A percentile compares a stretch with the other conserved stretches of the same genome.
Conservation (phyloP, 2,329 filamentous ascomycete genomes). For the Sclerotinia spermophila region DNA sequence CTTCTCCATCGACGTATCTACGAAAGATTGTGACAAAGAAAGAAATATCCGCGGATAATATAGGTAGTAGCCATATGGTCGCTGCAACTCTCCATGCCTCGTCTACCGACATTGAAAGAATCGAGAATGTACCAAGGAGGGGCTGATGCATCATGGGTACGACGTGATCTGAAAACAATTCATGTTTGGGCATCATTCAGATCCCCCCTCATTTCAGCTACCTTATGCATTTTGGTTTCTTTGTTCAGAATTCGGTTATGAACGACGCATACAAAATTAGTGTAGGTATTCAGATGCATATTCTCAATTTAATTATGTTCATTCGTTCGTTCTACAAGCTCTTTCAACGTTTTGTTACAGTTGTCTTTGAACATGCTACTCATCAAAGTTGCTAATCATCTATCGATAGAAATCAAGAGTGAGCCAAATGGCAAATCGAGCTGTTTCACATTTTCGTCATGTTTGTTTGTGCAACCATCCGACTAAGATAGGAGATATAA, state of each 20-base stretch:
- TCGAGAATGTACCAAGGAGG: slow-evolving; percentile 1
- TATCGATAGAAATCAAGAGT: background rate
- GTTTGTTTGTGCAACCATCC: background rate
- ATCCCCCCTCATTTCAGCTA: slow-evolving; percentile 17
- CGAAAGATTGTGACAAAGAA: slow-evolving; percentile 14
- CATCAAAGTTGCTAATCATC: background rate
- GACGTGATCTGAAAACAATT: background rate
- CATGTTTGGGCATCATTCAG: background rate
- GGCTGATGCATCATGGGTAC: slow-evolving; percentile 4
- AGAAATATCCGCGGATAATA: slow-evolving; percentile 10
- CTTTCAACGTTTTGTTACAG: slow-evolving; percentile 1
- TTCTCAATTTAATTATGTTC: slow-evolving; percentile 7
- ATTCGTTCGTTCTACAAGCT: background rate
- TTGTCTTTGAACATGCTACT: background rate
- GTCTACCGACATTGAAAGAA: slow-evolving; percentile 13
- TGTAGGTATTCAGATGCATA: background rate
- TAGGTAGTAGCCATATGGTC: slow-evolving; percentile 19
- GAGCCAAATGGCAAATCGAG: background rate
- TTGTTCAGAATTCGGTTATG: slow-evolving; percentile 12
- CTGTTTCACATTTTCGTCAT: background rate
- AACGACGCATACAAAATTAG: background rate
- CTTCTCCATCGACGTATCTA: slow-evolving; percentile 19
- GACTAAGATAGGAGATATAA: background rate
- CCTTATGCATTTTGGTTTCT: slow-evolving; percentile 16
- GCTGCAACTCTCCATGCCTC: slow-evolving; percentile 19